A percentile compares a stretch with the other conserved stretches of the same genome.
Conservation (phyloP, 2,329 filamentous ascomycete species). For the Colletotrichum abscissum region DNA sequence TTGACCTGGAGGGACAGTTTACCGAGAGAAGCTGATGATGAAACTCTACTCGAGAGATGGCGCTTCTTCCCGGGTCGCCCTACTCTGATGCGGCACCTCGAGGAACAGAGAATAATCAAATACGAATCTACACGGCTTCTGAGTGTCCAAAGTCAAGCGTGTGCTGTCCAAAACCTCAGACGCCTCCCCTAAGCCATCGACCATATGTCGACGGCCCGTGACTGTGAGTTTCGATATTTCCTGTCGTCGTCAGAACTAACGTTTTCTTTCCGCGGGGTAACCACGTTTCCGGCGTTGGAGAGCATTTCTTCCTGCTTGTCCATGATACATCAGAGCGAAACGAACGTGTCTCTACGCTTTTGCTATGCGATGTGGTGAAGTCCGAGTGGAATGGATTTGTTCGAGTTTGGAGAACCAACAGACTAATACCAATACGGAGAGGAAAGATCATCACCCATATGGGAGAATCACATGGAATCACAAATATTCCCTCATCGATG, state of each 20-base stretch:
- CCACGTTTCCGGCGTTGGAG: background rate
- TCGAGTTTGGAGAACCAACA: too few species aligned
- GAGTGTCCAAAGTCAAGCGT: background rate
- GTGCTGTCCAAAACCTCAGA: background rate
- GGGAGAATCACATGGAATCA: too few species aligned
- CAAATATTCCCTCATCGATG: too few species aligned
- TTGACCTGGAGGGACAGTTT: background rate
- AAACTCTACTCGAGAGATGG: background rate
- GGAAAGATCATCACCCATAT: too few species aligned
- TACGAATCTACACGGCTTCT: background rate
- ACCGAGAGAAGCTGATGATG: background rate
- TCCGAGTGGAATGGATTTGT: too few species aligned
- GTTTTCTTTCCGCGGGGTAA: background rate
- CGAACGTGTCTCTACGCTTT: too few species aligned
- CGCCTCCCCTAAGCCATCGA: background rate
- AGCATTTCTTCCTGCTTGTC: background rate
- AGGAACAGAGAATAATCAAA: background rate
- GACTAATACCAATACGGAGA: too few species aligned
- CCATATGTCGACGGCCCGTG: background rate
- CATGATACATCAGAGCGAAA: background rate
- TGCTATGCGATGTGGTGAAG: too few species aligned
- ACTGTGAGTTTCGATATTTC: background rate
- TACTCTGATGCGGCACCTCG: background rate
- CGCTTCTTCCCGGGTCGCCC: background rate
- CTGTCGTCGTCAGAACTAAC: background rate